These are phyloP conservation scores for Daldinia eschscholtzii DNA, from an alignment of 2,329 filamentous ascomycete species.

Conservation along the genomic window DNA sequence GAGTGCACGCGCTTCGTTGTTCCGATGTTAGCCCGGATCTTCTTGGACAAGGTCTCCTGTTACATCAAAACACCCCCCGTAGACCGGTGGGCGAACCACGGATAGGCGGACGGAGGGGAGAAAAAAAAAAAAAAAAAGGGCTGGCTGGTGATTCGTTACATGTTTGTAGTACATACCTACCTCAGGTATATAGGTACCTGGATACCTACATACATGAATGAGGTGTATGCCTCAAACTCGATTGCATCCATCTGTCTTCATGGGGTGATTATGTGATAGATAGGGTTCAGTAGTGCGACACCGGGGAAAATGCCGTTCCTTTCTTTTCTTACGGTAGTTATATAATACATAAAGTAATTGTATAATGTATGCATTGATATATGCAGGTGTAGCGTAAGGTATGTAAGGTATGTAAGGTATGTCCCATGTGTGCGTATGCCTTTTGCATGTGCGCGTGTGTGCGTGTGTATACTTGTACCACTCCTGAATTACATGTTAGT, in stretches of 20 bases:
- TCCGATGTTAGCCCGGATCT: slow-evolving; percentile 12
- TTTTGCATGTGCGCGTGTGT: background rate
- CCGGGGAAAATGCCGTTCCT: slow-evolving; percentile 33
- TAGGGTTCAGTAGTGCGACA: slow-evolving; percentile 37
- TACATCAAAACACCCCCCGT: slow-evolving; percentile 22
- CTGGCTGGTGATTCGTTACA: slow-evolving; percentile 26
- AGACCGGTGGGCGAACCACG: slow-evolving; percentile 32
- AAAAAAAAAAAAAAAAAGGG: background rate
- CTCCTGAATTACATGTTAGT: too few relatives aligned
- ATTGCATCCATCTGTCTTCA: background rate
- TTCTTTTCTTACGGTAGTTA: slow-evolving; percentile 21
- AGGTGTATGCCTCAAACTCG: background rate
- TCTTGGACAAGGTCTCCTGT: slow-evolving; percentile 21
- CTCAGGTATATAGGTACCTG: background rate
- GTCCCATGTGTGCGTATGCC: background rate
- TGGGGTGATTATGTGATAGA: slow-evolving; percentile 12
- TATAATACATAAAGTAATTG: background rate
- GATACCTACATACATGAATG: background rate
- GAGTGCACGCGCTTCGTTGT: slow-evolving; percentile 10
- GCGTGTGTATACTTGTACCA: slow-evolving; percentile 1
- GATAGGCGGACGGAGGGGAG: slow-evolving; percentile 18
- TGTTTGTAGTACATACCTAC: background rate
- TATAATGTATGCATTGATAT: background rate
- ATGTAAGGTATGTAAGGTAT: background rate
- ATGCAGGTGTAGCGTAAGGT: background rate